Percentiles rank a stretch among this genome's conserved stretches.
Evolutionary conservation across 2,329 filamentous ascomycete species (phyloP).

Genomic region (Aspergillus transmontanensis): DNA sequence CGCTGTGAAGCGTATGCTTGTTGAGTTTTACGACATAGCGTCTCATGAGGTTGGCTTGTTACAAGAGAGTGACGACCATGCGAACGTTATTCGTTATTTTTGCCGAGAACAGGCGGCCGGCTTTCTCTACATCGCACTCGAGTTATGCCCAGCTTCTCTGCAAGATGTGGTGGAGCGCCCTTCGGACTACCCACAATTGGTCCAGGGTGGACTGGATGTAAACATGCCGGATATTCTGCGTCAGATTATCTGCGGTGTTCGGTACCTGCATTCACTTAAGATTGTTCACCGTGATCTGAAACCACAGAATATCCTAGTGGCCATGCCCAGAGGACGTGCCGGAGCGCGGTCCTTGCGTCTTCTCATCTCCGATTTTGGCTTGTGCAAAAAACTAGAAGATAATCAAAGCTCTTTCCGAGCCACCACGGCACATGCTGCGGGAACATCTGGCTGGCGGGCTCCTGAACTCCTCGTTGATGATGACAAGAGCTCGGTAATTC

Average conservation of each 20-base stretch:
- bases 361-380: constrained; percentile 93
- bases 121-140: constrained; percentile 94
- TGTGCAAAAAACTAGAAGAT: constrained; percentile 95
- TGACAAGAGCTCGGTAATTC: constrained; percentile 54
- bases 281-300: constrained; percentile 98
- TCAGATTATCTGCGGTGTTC: constrained; percentile 86
- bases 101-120: constrained; percentile 85
- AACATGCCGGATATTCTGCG: constrained; percentile 73
- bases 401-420: constrained; percentile 93
- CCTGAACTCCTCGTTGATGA: constrained; percentile 88
- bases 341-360: constrained; percentile 71
- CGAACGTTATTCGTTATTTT: constrained; percentile 95
- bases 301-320: constrained; percentile 93
- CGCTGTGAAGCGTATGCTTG: constrained; percentile 94
- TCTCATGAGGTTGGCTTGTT: constrained; percentile 89
- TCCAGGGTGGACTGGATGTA: constrained; percentile 63
- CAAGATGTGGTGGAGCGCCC: constrained; percentile 87
- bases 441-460: constrained; percentile 94
- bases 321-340: constrained; percentile 56
- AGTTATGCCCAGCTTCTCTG: constrained; percentile 89
- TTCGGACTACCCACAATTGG: constrained; percentile 66
- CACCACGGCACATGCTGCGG: constrained; percentile 88
- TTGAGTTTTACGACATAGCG: constrained; percentile 93
- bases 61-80: constrained; percentile 91
- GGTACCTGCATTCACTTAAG: constrained; percentile 84